Conservation (phyloP, 306 rosid species). For the Cicer bijugum region DNA sequence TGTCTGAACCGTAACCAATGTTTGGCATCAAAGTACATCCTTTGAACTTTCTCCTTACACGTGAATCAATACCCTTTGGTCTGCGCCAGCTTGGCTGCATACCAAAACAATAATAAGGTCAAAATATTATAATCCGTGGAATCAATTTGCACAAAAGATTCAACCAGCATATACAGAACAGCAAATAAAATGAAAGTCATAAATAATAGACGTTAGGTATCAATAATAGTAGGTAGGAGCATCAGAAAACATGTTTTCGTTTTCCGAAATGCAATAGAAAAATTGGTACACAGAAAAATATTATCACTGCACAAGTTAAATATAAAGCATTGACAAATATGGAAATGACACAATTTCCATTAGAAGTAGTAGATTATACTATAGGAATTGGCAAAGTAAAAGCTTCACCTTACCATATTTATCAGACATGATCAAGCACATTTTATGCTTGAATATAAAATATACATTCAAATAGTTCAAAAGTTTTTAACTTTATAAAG, state of each 20-base stretch:
- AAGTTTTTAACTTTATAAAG: too few relatives aligned
- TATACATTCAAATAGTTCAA: neutral
- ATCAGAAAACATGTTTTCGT: neutral
- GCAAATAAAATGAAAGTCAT: neutral
- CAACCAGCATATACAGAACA: neutral
- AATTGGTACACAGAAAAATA: neutral
- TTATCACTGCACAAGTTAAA: neutral
- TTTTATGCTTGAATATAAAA: neutral
- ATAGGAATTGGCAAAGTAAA: neutral
- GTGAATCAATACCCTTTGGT: constrained; percentile 87
- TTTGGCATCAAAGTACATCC: constrained; percentile 75
- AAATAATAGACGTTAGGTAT: neutral
- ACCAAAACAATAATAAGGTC: neutral
- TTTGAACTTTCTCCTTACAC: constrained; percentile 76
- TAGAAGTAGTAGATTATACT: neutral
- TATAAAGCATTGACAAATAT: neutral
- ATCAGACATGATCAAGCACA: too few relatives aligned
- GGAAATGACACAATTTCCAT: neutral
- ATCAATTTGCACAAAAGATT: neutral
- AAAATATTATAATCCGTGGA: neutral
- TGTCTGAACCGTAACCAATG: constrained; percentile 73
- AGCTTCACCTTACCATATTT: neutral
- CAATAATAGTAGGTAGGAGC: neutral
- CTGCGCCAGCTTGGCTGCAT: constrained; percentile 69
- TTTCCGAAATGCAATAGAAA: neutral